These are phyloP conservation scores for Phytopythium mirpurense DNA, from an alignment of 352 stramenopile species.

Conservation along the genomic window DNA sequence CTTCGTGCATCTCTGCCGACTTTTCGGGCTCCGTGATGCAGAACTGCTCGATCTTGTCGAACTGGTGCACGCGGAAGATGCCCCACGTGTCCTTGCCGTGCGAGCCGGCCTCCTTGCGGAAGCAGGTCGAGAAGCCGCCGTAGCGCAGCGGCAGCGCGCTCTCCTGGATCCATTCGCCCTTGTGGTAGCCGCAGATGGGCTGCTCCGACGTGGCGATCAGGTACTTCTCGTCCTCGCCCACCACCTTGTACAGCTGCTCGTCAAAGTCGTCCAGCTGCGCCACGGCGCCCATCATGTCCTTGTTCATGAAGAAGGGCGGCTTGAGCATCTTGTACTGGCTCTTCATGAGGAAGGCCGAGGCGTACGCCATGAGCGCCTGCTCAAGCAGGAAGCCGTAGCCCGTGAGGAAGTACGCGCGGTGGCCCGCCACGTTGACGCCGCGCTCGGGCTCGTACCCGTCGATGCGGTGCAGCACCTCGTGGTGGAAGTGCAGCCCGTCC, in stretches of 20 bases:
- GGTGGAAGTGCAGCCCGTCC: slow-evolving; percentile 90
- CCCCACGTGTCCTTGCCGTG: slow-evolving; percentile 99
- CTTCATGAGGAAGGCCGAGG: slow-evolving; percentile 94
- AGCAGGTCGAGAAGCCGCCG: slow-evolving; percentile 98
- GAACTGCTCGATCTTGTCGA: slow-evolving; percentile 99
- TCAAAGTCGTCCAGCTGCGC: slow-evolving; percentile 99
- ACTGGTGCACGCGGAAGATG: slow-evolving; percentile 99
- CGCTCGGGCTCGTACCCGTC: slow-evolving; percentile 98
- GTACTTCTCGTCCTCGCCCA: slow-evolving; percentile 97
- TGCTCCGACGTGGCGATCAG: slow-evolving; percentile 99
- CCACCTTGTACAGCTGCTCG: slow-evolving; percentile 99
- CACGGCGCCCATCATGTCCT: slow-evolving; percentile 97
- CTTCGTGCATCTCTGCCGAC: slow-evolving; percentile 90
- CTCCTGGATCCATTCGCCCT: slow-evolving; percentile 89
- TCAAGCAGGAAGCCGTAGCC: slow-evolving; percentile 98
- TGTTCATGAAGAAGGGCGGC: slow-evolving; percentile 99
- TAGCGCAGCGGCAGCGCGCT: slow-evolving; percentile 79
- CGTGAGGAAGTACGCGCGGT: slow-evolving; percentile 99
- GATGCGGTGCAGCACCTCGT: slow-evolving; percentile 97
- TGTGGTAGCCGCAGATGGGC: slow-evolving; percentile 98
- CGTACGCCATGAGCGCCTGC: slow-evolving; percentile 99
- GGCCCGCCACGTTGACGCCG: slow-evolving; percentile 94
- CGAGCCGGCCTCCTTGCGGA: slow-evolving; percentile 98
- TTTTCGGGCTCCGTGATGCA: slow-evolving; percentile 94
- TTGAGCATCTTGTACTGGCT: slow-evolving; percentile 97